Evolutionary conservation across 1,284 basidiomycete species (phyloP).

Genomic region (Cutaneotrichosporon arboriforme): DNA sequence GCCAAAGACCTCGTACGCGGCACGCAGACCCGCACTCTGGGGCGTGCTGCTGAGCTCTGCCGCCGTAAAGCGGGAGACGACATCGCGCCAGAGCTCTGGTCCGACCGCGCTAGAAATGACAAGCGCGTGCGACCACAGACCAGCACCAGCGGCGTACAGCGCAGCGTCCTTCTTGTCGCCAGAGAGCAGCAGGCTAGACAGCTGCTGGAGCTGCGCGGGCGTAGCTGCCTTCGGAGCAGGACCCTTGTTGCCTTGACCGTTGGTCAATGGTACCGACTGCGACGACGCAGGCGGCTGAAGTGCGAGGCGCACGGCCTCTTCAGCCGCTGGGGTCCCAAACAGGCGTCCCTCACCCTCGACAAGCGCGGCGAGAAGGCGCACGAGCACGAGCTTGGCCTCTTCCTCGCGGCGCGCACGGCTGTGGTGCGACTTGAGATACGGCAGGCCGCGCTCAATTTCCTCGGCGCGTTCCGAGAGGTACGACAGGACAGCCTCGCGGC

Average conservation of each 20-base stretch:
- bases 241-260: conserved; percentile 20
- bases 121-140: conserved; percentile 93
- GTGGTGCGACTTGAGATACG: conserved; percentile 58
- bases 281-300: conserved; percentile 54
- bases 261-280: conserved; percentile 16
- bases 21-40: conserved; percentile 52
- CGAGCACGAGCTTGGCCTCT: conserved; percentile 70
- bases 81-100: conserved; percentile 87
- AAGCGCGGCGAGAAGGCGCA: conserved; percentile 69
- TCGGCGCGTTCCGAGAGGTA: conserved; percentile 70
- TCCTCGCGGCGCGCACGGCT: conserved; percentile 54
- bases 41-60: conserved; percentile 60
- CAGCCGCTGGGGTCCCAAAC: conserved; percentile 70
- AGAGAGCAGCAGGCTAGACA: conserved; percentile 69
- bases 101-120: conserved; percentile 89
- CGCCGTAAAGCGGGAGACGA: conserved; percentile 76
- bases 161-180: conserved; percentile 85
- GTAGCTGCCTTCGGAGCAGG: conserved; percentile 37
- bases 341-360: conserved; percentile 80
- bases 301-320: conserved; percentile 59
- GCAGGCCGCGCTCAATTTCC: conserved; percentile 70
- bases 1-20: conserved; percentile 79
- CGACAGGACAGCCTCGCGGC: conserved; percentile 68
- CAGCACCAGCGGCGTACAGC: conserved; percentile 78
- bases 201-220: conserved; percentile 59